A percentile compares a stretch with the other conserved stretches of the same genome.
Conservation (phyloP, 2,329 filamentous ascomycete genomes). For the Cladosporium colombiae region DNA sequence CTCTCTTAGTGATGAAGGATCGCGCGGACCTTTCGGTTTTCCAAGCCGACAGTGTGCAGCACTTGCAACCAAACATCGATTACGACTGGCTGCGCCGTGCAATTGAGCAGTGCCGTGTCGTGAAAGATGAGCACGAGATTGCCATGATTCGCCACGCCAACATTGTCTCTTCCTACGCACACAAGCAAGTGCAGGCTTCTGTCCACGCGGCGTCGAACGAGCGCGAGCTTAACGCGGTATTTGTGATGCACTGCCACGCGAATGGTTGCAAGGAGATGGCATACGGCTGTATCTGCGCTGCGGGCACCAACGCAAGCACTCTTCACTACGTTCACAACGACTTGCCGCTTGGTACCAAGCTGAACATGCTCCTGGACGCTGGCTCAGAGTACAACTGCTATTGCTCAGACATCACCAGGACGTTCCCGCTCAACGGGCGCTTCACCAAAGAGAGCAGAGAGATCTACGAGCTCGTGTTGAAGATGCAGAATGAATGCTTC, state of each 20-base stretch:
- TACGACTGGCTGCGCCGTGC: constrained; percentile 57
- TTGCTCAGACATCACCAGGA: constrained; percentile 70
- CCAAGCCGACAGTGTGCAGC: constrained; percentile 63
- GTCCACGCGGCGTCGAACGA: constrained; percentile 72
- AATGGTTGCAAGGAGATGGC: constrained; percentile 79
- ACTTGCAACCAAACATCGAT: constrained; percentile 68
- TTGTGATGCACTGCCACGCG: constrained; percentile 73
- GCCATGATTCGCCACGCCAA: constrained; percentile 80
- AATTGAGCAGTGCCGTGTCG: constrained; percentile 77
- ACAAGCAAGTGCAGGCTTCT: constrained; percentile 67
- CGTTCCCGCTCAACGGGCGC: constrained; percentile 74
- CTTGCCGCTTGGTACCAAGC: constrained; percentile 66
- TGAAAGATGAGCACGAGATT: constrained; percentile 84
- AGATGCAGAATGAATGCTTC: constrained; percentile 83
- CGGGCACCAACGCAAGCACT: constrained; percentile 76
- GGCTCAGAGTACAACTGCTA: constrained; percentile 60
- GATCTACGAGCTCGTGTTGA: constrained; percentile 64
- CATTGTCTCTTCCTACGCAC: constrained; percentile 74
- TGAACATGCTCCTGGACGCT: constrained; percentile 81
- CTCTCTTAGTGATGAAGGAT: constrained; percentile 74
- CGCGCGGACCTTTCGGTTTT: constrained; percentile 57
- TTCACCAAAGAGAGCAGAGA: constrained; percentile 69
- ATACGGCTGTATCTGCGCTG: constrained; percentile 83
- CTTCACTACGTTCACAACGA: constrained; percentile 86
- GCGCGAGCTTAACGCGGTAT: constrained; percentile 77